A percentile compares a stretch with the other conserved stretches of the same genome.
These are phyloP conservation scores for Microcyclosporella mali DNA, from an alignment of 2,329 filamentous ascomycete genomes.

Conservation along the genomic window DNA sequence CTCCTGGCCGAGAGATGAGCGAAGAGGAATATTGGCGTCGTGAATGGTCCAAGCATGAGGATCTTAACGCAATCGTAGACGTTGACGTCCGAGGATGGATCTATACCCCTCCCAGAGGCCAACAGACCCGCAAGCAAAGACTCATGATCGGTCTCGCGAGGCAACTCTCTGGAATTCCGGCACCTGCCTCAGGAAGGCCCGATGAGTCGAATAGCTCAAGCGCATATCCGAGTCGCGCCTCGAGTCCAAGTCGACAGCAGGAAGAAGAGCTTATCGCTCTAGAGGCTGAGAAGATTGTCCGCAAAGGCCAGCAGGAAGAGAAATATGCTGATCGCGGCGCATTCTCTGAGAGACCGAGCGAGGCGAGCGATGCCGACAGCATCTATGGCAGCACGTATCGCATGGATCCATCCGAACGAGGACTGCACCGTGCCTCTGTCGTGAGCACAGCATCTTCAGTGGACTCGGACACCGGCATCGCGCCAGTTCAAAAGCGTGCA, in stretches of 20 bases:
- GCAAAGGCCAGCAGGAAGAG: constrained; percentile 64
- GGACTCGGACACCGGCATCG: constrained; percentile 24
- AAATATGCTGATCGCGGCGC: constrained; percentile 57
- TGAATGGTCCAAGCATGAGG: constrained; percentile 73
- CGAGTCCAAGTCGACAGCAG: constrained; percentile 39
- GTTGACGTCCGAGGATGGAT: constrained; percentile 96
- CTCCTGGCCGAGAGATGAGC: constrained; percentile 18
- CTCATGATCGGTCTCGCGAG: constrained; percentile 80
- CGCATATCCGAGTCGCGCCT: constrained; percentile 38
- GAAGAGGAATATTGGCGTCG: constrained; percentile 62
- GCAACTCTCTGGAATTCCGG: constrained; percentile 78
- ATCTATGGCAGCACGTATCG: constrained; percentile 28
- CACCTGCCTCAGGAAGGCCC: constrained; percentile 45
- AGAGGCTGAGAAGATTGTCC: constrained; percentile 72
- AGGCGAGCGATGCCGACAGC: constrained; percentile 39
- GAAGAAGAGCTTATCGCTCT: constrained; percentile 63
- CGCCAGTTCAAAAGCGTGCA: constrained; percentile 41
- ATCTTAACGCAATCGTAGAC: constrained; percentile 80
- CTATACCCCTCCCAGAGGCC: constrained; percentile 77
- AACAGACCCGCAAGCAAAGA: constrained; percentile 79
- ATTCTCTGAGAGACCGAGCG: constrained; percentile 62
- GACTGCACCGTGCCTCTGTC: constrained; percentile 11
- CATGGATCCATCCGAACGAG: constrained; percentile 23
- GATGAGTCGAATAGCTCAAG: constrained; percentile 36
- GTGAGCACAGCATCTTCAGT: constrained; percentile 21